phyloP scores from a whole-genome alignment of 371 early-diverging fungal genomes.

The Amoeboaphelidium protococcarum region DNA sequence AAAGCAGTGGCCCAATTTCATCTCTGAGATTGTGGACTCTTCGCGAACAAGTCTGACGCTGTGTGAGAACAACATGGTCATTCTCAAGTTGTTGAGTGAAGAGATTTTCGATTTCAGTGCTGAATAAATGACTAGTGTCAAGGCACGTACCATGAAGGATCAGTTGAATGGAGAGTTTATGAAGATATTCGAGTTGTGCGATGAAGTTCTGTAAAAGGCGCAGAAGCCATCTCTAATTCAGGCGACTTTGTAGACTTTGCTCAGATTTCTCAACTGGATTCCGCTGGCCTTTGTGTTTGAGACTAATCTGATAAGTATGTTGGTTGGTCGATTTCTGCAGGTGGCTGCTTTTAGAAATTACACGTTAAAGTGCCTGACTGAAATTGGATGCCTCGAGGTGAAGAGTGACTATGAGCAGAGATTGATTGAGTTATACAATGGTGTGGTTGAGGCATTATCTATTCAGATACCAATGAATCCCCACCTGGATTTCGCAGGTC shows the following conservation, averaged over 20 bases:
- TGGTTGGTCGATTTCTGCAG: neutral
- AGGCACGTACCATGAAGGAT: constrained; percentile 63
- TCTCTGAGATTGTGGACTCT: constrained; percentile 88
- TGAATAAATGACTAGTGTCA: constrained; percentile 88
- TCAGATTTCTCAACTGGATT: constrained; percentile 88
- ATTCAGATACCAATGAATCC: neutral
- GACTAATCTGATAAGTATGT: constrained; percentile 55
- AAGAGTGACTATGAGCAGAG: constrained; percentile 46
- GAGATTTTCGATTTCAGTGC: constrained; percentile 94
- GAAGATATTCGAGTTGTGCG: constrained; percentile 82
- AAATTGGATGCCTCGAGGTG: constrained; percentile 71
- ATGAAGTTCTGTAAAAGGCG: constrained; percentile 78
- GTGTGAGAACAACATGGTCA: constrained; percentile 97
- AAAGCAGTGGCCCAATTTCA: constrained; percentile 95
- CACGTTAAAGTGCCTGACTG: constrained; percentile 76
- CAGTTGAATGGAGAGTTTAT: constrained; percentile 89
- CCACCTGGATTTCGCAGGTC: constrained; percentile 38
- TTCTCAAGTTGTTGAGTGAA: constrained; percentile 88
- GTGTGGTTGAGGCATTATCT: constrained; percentile 28
- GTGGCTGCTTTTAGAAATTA: constrained; percentile 64
- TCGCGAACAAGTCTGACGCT: constrained; percentile 68
- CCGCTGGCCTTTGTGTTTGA: constrained; percentile 90
- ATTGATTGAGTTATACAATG: constrained; percentile 47
- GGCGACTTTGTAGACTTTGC: constrained; percentile 74
- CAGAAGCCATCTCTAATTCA: constrained; percentile 56